These are phyloP conservation scores for Diaporthe aspalathi DNA, from an alignment of 2,329 filamentous ascomycete genomes.

Conservation along the genomic window DNA sequence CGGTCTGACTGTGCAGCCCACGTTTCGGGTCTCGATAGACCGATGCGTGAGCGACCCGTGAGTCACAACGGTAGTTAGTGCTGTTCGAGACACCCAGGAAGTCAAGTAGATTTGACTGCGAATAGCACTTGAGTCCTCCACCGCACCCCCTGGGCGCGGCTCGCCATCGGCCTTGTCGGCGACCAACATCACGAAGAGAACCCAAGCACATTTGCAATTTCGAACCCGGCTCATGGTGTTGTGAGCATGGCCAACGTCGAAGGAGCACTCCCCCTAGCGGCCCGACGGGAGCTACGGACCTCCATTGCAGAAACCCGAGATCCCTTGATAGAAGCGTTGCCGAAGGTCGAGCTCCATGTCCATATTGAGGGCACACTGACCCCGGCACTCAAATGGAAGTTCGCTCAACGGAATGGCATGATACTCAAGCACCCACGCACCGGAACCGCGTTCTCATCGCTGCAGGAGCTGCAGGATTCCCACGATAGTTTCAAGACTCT, in stretches of 20 bases:
- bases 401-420: constrained; percentile 53
- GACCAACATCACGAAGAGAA: too few species aligned
- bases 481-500: constrained; percentile 52
- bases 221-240: background rate
- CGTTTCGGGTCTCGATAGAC: background rate
- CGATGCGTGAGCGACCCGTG: background rate
- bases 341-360: constrained; percentile 59
- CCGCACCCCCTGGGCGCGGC: background rate
- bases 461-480: constrained; percentile 49
- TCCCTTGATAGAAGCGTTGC: constrained; percentile 43
- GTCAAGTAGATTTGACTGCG: background rate
- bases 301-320: constrained; percentile 1
- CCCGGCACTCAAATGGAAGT: constrained; percentile 54
- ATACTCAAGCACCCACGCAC: constrained; percentile 44
- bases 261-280: constrained; percentile 4
- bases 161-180: background rate
- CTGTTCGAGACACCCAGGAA: background rate
- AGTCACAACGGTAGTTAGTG: constrained; percentile 5
- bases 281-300: background rate
- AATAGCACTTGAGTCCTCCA: background rate
- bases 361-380: constrained; percentile 60
- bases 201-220: background rate
- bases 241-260: constrained; percentile 13
- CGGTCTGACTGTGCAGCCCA: background rate
- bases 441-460: constrained; percentile 37